phyloP scores from a whole-genome alignment of 257 asterid species.

The Solanum paucissectum region DNA sequence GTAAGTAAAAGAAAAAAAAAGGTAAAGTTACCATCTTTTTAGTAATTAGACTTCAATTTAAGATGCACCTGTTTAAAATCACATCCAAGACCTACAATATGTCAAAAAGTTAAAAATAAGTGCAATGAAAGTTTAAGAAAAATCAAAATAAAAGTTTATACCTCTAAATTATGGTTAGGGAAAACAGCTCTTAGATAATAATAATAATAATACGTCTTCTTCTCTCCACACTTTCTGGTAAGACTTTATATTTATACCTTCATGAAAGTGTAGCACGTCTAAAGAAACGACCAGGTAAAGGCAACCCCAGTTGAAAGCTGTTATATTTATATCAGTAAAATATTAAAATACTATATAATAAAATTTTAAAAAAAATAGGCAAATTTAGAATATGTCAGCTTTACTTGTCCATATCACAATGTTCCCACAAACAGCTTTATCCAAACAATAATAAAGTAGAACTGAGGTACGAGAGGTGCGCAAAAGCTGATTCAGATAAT shows the following conservation, averaged over 20 bases:
- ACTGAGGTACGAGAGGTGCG: accelerated
- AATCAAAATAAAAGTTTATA: not conserved
- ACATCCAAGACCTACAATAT: not conserved
- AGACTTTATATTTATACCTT: not conserved
- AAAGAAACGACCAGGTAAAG: not conserved
- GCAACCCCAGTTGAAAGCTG: not conserved
- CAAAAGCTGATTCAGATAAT: not conserved
- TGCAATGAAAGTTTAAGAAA: not conserved
- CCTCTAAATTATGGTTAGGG: not conserved
- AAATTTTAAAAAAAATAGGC: not conserved
- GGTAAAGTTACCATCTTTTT: not conserved
- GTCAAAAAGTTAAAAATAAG: not conserved
- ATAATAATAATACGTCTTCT: not conserved
- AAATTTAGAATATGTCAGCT: not conserved
- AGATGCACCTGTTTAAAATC: not conserved
- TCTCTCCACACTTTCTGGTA: not conserved
- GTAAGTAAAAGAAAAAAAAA: not conserved
- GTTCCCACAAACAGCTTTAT: not conserved
- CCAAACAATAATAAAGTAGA: not conserved
- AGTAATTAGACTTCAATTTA: not conserved
- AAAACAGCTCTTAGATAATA: not conserved
- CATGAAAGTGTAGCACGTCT: not conserved
- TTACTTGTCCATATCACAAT: not conserved
- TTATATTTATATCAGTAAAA: not conserved
- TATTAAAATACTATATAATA: not conserved